Percentiles rank a stretch among this genome's conserved stretches.
These are phyloP conservation scores for Pseudogymnoascus sp. DNA, from an alignment of 2,329 filamentous ascomycete genomes.

Conservation along the genomic window DNA sequence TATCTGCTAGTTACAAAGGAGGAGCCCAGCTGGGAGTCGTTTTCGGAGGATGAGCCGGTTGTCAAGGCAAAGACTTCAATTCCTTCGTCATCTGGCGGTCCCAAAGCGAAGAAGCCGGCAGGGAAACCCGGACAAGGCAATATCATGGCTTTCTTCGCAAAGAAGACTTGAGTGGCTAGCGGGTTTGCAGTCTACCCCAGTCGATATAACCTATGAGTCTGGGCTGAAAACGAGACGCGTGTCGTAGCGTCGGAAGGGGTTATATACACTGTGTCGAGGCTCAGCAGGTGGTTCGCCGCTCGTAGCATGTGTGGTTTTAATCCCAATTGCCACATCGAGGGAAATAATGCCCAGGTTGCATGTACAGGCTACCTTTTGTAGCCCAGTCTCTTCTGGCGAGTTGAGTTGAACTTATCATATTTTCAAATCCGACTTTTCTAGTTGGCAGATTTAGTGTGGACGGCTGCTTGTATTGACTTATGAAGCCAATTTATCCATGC, in stretches of 20 bases:
- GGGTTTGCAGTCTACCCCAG: not conserved
- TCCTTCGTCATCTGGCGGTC: conserved; percentile 33
- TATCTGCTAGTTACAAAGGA: conserved; percentile 65
- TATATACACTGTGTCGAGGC: not conserved
- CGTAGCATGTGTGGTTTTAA: not conserved
- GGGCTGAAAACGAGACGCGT: not conserved
- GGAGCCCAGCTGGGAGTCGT: conserved; percentile 81
- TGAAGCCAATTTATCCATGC: not conserved
- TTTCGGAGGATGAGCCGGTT: conserved; percentile 77
- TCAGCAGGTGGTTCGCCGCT: not conserved
- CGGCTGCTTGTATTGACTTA: not conserved
- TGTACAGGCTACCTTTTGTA: not conserved
- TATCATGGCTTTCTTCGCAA: conserved; percentile 88
- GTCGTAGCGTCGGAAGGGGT: not conserved
- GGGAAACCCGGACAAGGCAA: conserved; percentile 62
- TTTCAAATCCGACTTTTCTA: not conserved
- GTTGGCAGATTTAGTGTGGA: not conserved
- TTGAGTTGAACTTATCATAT: not conserved
- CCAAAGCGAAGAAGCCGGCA: conserved; percentile 46
- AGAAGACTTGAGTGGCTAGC: conserved; percentile 42
- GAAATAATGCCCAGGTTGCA: not conserved
- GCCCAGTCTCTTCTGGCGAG: not conserved
- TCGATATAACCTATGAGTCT: not conserved
- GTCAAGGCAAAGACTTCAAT: conserved; percentile 41
- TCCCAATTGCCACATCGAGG: not conserved